Evolutionary conservation across 139 green algal species (phyloP).

Genomic region (Chlorella sp.): DNA sequence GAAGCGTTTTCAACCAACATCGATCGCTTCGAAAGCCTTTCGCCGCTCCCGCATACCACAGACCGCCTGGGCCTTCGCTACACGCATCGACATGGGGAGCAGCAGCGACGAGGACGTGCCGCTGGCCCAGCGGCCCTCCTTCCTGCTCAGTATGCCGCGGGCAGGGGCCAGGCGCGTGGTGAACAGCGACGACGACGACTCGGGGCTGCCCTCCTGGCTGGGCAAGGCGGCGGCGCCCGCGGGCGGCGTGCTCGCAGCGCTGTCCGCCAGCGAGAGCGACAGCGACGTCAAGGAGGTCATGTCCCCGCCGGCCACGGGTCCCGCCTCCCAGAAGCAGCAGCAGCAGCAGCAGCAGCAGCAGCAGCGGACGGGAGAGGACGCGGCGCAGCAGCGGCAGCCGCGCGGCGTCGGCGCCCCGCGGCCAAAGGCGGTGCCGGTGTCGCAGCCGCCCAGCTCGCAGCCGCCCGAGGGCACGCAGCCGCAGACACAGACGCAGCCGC

Average conservation of each 20-base stretch:
- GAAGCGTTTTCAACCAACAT: too few species aligned
- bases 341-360: background rate
- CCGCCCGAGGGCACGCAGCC: background rate
- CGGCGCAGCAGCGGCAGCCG: slow-evolving; percentile 4
- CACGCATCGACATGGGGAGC: too few species aligned
- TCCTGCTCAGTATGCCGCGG: too few species aligned
- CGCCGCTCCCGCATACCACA: too few species aligned
- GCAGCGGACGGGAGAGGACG: slow-evolving; percentile 2
- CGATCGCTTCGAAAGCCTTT: too few species aligned
- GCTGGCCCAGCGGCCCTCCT: slow-evolving; percentile 14
- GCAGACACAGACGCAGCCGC: slow-evolving; percentile 4
- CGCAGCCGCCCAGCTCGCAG: background rate
- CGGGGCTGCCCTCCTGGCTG: slow-evolving; percentile 31
- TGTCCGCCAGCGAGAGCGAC: slow-evolving; percentile 18
- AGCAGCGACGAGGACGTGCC: slow-evolving; percentile 38
- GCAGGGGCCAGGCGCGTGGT: too few species aligned
- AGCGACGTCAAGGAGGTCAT: slow-evolving; percentile 14
- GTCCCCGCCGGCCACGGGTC: background rate
- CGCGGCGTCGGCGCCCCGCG: background rate
- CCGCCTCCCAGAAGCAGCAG: background rate
- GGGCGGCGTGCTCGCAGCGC: too few species aligned
- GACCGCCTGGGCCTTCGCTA: too few species aligned
- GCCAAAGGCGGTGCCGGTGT: background rate
- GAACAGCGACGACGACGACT: slow-evolving; percentile 16
- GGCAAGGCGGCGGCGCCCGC: background rate